phyloP scores from a whole-genome alignment of 1,139 yeast genomes.

The Zhuliangozyma blackwelliae region DNA sequence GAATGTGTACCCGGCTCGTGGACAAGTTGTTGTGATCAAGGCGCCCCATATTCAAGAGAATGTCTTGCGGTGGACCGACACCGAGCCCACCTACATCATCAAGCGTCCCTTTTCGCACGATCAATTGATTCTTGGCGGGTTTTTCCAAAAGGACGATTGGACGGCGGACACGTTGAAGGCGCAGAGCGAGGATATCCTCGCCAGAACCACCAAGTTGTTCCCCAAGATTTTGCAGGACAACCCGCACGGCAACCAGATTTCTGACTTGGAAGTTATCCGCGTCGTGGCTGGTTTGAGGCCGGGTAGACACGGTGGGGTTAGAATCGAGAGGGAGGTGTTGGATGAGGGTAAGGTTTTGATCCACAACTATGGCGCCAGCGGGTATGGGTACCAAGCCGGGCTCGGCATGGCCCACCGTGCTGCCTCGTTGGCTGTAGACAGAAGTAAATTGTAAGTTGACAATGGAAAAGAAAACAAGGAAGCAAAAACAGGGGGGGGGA shows the following conservation, averaged over 20 bases:
- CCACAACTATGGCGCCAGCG: constrained; percentile 49
- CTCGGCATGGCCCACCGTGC: constrained; percentile 39
- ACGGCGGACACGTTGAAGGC: constrained; percentile 49
- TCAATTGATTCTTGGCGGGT: constrained; percentile 67
- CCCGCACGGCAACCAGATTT: constrained; percentile 14
- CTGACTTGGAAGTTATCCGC: constrained; percentile 41
- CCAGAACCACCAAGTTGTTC: constrained; percentile 48
- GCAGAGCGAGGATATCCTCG: constrained; percentile 56
- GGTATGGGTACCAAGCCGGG: constrained; percentile 45
- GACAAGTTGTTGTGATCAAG: constrained; percentile 61
- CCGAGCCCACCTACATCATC: constrained; percentile 59
- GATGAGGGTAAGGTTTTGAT: constrained; percentile 31
- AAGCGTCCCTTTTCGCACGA: constrained; percentile 63
- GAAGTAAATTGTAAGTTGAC: constrained; percentile 6
- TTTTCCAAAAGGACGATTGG: constrained; percentile 55
- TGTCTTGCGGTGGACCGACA: constrained; percentile 47
- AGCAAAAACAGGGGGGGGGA: too few relatives aligned
- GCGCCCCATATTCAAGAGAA: constrained; percentile 54
- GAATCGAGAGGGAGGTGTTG: constrained; percentile 50
- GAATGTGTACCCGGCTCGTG: constrained; percentile 58
- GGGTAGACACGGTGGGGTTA: constrained; percentile 61
- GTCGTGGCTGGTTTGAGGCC: constrained; percentile 71
- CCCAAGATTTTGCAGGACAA: constrained; percentile 49
- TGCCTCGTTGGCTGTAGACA: constrained; percentile 15
- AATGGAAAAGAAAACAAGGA: too few relatives aligned